Evolutionary conservation across 2,329 filamentous ascomycete species (phyloP).

Genomic region (Fusarium armeniacum): DNA sequence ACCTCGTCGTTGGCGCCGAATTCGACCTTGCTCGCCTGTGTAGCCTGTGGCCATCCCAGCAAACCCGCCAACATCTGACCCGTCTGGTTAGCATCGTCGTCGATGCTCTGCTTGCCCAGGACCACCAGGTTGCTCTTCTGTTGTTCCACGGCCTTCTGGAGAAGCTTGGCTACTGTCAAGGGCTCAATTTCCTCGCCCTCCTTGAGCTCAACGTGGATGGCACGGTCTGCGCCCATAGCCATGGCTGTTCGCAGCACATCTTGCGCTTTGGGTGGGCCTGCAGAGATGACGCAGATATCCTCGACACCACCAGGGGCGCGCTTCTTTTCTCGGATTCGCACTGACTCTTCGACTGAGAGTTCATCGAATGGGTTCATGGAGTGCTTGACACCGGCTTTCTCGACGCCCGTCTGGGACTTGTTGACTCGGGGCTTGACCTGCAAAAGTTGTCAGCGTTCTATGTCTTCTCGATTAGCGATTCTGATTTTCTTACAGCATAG

Average conservation of each 20-base stretch:
- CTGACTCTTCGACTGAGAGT: constrained; percentile 95
- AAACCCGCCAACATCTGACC: constrained; percentile 97
- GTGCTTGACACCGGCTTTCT: constrained; percentile 94
- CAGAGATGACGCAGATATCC: constrained; percentile 91
- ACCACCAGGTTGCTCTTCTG: constrained; percentile 94
- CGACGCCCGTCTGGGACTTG: constrained; percentile 85
- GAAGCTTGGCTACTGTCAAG: constrained; percentile 90
- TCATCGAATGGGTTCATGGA: constrained; percentile 99
- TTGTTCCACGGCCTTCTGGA: constrained; percentile 82
- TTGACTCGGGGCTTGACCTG: constrained; percentile 79
- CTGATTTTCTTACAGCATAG: constrained; percentile 74
- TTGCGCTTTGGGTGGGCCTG: constrained; percentile 87
- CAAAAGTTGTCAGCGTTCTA: constrained; percentile 27
- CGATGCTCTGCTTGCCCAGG: constrained; percentile 97
- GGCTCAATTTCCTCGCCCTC: constrained; percentile 87
- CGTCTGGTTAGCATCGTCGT: constrained; percentile 95
- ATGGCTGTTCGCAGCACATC: constrained; percentile 95
- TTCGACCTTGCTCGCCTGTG: constrained; percentile 87
- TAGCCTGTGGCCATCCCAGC: constrained; percentile 93
- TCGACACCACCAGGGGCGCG: constrained; percentile 79
- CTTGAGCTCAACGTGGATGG: constrained; percentile 85
- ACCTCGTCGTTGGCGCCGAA: constrained; percentile 79
- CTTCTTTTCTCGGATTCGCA: constrained; percentile 92
- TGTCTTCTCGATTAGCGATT: constrained; percentile 14
- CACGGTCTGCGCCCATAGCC: constrained; percentile 98